Base-by-base conservation (phyloP, 805 yeast species). In the Saccharomycopsis amapae region DNA sequence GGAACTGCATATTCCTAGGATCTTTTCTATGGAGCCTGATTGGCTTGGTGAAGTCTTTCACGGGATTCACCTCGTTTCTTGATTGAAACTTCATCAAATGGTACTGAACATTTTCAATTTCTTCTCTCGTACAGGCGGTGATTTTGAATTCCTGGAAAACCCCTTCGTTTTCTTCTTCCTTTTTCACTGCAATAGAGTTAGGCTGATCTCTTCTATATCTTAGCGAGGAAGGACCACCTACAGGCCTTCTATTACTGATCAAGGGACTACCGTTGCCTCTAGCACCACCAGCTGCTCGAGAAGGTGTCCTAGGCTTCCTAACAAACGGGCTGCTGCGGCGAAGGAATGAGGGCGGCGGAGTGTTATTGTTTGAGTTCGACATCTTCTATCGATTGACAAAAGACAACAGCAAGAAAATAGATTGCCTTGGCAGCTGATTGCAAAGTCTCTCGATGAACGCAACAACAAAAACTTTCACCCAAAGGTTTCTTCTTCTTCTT, bases 1-100 rank as follows among this genome's bases (percentile, higher is more conserved):
- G 94, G 58, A 85, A 85, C 61, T 89, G 96, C 59, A 90, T 68
- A 60, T 86, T 85, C 58, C 87, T 77, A 1, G 98, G 96, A 62
- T 90, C 97, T 59, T 90, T 89, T 55, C 97, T 73, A 62, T 89
- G 97, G 59, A 90, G 67, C 55, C 96, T 69, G 17, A 89, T 81
- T 0, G 98, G 98, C 49, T 75, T 75, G 46, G 78, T 80, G 61
- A 90, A 93, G 51, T 79, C 79, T 30, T 68, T 65, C 33, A 69
- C 64, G 9, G 93, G 90, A 52, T 86, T 86, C 30, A 93, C 81
- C 38, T 75, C 72, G 55, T 76, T 74, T 49, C 78, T 78, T 28
- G 84, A 72, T 57, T 83, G 94, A 58, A 90, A 87, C 62, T 82
- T 82, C 64, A 89, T 62, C 20, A 90, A 73, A 61, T 90, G 96